Base-by-base conservation (phyloP, 2,329 filamentous ascomycete species). In the Aureobasidium uvarum region DNA sequence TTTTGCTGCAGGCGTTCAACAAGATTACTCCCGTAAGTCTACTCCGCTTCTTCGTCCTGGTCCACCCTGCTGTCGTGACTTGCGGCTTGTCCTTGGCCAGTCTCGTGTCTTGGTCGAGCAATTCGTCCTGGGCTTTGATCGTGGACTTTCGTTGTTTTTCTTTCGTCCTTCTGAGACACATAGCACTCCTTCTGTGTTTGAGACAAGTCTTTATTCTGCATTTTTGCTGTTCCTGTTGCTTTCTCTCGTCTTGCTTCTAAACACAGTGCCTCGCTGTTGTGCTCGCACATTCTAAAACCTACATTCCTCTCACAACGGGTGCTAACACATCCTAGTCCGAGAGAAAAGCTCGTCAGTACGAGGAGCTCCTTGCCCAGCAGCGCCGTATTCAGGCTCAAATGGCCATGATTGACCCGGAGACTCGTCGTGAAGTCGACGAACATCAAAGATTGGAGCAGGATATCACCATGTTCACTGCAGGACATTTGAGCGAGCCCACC, bases 261-360 rank as follows among this genome's bases (percentile, higher is more conserved):
- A 25, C 23, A 18, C n/a, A 25, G 20, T 11, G n/a, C 25, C 20
- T n/a, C 7, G 31, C n/a, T n/a, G 41, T 25, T 36, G 6, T 25
- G 36, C 31, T 36, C 1, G 11, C 11, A 48, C 28, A 20, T 33
- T 20, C 2, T 20, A 16, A 16, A 33, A 13, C 20, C 14, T 31
- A 25, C 56, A 48, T 38, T 48, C n/a, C 43, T 48, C 7, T 20
- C 20, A 8, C 18, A 10, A 56, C 18, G 28, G 33, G 38, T 20
- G 64, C 70, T 73, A 46, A 73, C 65, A 62, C 39, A 66, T 59
- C 65, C 66, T 77, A 97, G 93, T 86, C 96, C 74, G 93, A 96
- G 77, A 95, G 95, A 79, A 96, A 96, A 79, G 92, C 92, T 74
- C 82, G 91, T 74, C 92, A 96, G 77, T 96, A 96, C 80, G 94